Base-by-base conservation (phyloP, 345 rosid species). In the Clausena lansium region DNA sequence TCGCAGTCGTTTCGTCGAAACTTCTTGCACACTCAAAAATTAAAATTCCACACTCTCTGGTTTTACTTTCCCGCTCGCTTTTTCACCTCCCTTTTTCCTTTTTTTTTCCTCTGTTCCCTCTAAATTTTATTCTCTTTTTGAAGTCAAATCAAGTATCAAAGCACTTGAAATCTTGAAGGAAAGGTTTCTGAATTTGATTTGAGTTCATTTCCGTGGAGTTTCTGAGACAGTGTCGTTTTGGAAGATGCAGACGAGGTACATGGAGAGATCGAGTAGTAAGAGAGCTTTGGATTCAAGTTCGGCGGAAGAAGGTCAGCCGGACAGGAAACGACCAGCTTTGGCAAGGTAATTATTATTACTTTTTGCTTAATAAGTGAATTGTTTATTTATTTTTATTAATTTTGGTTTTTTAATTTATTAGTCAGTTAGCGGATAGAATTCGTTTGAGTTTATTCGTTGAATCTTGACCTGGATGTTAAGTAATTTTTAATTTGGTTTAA, bases 311-410 rank as follows among this genome's bases (percentile, higher is more conserved):
- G 88, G 82, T 32, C 95, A 91, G 79, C 92, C 97, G 28, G 98
- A 92, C 75, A 82, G 91, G 81, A 95, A 93, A 80, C 87, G 93
- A 52, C 99, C 99, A 3, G 98, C 99, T 88, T 85, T 95, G 79
- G 94, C 98, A 28, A 93, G 99, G 97, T 92, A 39, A 57, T 25
- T 77, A 22, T 30, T 1, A 6, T 7, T 24, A 2, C 65, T 28
- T 61, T 9, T 54, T 32, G 20, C 57, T 69, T 67, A 47, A 76
- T 20, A 71, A 28, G 1, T 11, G 1, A 63, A 9, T 7, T 65
- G 3, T 28, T 28, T 62, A 1, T 60, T 74, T 22, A 22, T 52
- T 35, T 35, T 19, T 64, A 72, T 62, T 25, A 20, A 17, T 73
- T 41, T 76, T 38, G 39, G 45, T 27, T 52, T 50, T 33, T 57